Base-by-base conservation (phyloP, 179 eudicot species). In the Silene vulgaris region DNA sequence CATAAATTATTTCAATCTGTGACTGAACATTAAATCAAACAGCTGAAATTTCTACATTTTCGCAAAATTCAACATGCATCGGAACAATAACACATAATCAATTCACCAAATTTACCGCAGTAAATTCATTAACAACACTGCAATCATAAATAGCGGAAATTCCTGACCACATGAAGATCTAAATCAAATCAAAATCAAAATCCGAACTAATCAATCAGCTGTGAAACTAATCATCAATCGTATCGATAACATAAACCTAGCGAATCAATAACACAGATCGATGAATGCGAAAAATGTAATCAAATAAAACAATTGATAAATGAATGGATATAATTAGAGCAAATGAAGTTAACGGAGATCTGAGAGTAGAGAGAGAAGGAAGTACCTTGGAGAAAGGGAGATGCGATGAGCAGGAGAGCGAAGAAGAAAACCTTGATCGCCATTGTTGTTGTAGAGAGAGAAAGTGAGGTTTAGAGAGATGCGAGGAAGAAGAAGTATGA, bases 311-410 rank as follows among this genome's bases (percentile, higher is more conserved):
- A 8, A 32, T 37, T 64, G 35, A 13, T 13, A 52, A 14, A 52
- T 13, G 59, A 52, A 52, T 13, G 59, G 14, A 52, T 52, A 40
- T 0, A 52, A 52, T 52, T 52, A 52, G 5, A 0, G 59, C 59
- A 52, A 52, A 3, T 20, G 60, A 73, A 66, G 20, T 17, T 8
- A 9, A 9, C 65, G 6, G 50, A 79, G 84, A 87, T 80, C 82
- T 75, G 72, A 76, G 28, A 23, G 17, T 29, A 48, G 7, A 30
- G n/a, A 71, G 67, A n/a, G 12, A 28, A 40, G 11, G 12, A 40
- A 40, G 12, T 32, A 48, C 96, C 96, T 78, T 86, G 91, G 59
- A 88, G 86, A 17, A 88, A 84, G 3, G 90, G 87, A 60, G 90
- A 80, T 4, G 90, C 88, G 21, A 87, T 74, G 21, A 89, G 84